Base-by-base conservation (phyloP, 352 stramenopile species). In the Pythium brachiatum region DNA sequence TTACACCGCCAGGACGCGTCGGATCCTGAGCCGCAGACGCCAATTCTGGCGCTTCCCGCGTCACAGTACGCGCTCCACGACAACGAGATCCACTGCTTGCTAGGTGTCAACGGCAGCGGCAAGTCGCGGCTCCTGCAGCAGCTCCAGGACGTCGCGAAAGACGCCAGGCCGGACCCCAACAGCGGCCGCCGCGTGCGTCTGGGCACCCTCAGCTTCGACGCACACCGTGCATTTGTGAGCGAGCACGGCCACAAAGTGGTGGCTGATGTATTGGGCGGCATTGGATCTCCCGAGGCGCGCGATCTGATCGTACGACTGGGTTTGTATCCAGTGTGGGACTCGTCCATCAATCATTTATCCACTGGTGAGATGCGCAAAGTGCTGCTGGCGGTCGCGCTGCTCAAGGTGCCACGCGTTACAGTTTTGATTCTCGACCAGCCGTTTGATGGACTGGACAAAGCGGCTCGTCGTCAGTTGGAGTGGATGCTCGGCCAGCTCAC, bases 281-380 rank as follows among this genome's bases (percentile, higher is more conserved):
- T 93, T 66, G 64, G 83, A 52, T 83, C 84, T 26, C 68, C 78
- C 62, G 69, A 81, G 11, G 89, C 92, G 7, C 74, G 94, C 50
- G 94, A 97, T 62, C 64, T 98, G 15, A 87, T 96, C 21, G 90
- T 98, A 20, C 74, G 90, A n/a, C 81, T 98, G 31, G 94, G 94
- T 15, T 73, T 98, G n/a, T 97, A 86, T 62, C 88, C 88, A 0
- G 75, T 97, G 1, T 89, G 95, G 70, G 81, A 90, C 53, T 81
- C 90, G 55, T 63, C 69, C 36, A 79, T 98, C n/a, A 57, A 66
- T 25, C 87, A 95, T 46, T 76, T 98, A 29, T 96, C 84, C 36
- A 98, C 89, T 4, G 92, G 94, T 58, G 89, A 98, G 76, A 95
- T 98, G 74, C 86, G 92, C 23, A 97, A 97, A 58, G 69, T 97